Evolutionary conservation across 208 protist species (phyloP), one percentile per base, ranked within the genome.

Genomic region (Wallacemonas sp.): DNA sequence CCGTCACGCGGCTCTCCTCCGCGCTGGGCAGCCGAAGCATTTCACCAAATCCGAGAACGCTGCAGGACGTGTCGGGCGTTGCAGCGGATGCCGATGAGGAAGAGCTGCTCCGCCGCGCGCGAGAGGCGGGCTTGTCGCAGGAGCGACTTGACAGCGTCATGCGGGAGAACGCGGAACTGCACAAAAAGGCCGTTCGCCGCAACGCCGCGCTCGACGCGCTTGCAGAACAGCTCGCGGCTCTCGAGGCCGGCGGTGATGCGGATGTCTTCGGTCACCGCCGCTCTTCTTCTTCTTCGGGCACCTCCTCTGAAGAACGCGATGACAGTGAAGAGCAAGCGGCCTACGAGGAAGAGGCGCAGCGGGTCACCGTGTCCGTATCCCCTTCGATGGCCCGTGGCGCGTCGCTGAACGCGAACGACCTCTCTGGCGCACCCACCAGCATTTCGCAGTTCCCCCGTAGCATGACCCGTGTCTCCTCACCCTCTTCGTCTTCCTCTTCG

Each of bases 151-250:
- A 81, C 56, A 69, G 73, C 62, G 76, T 60, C 39, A 54, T 79
- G 26, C 27, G 39, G 22, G 77, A 86, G 66, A 84, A 81, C 30
- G 46, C 76, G 46, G 51, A 69, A 30, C 58, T 75, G 30, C 68
- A 77, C 62, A 72, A 75, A 26, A 61, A 53, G 24, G 55, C 70
- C 36, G 66, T 71, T 46, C 49, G 72, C 27, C 75, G 66, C 34
- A 88, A 85, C 62, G 73, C 70, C 33, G 72, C 56, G 17, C 51
- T 79, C 24, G 79, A 88, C 12, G 76, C 70, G 17, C 70, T 91
- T 41, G 78, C 69, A 33, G 63, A 66, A 26, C 78, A 73, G 54
- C 70, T 90, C 19, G 77, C 77, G 9, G 77, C 76, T 47, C 66
- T 90, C 49, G 84, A 90, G 47, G 76, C 64, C 21, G 77, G 77